Conservation (phyloP, 352 stramenopile species). For the Globisporangium carolinianum region DNA sequence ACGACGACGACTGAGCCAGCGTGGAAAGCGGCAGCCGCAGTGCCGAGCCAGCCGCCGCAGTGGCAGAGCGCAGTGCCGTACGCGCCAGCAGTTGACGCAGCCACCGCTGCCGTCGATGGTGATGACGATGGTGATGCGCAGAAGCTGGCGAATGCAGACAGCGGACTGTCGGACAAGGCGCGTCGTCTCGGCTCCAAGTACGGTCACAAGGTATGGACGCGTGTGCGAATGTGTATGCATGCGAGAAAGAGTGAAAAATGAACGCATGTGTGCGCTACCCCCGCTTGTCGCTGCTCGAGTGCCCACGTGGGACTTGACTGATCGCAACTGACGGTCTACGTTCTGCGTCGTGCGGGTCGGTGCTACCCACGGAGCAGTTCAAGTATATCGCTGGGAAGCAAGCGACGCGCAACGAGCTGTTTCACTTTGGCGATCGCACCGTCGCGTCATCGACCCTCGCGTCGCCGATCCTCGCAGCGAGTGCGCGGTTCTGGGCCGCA, state of each 20-base stretch:
- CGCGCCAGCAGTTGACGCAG: not conserved
- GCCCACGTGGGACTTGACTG: not conserved
- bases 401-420: conserved; percentile 44
- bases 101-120: not conserved
- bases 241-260: too few relatives aligned
- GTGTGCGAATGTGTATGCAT: too few relatives aligned
- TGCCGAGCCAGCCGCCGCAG: conserved; percentile 7
- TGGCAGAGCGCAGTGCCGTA: conserved; percentile 2
- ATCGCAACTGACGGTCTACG: not conserved
- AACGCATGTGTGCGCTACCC: not conserved
- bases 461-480: conserved; percentile 46
- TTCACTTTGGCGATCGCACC: conserved; percentile 43
- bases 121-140: too few relatives aligned
- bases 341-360: too few relatives aligned
- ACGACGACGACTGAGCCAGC: conserved; percentile 4
- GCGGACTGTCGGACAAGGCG: conserved; percentile 49
- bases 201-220: conserved; percentile 40
- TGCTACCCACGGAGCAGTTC: conserved; percentile 17
- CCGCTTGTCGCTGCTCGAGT: not conserved
- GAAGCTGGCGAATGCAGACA: conserved; percentile 12
- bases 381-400: conserved; percentile 74
- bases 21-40: conserved; percentile 11
- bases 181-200: conserved; percentile 61
- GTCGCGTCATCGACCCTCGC: conserved; percentile 32
- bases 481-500: conserved; percentile 45